Evolutionary conservation across 768 basidiomycete genomes (phyloP).

Genomic region (Rhizopogon sp.): DNA sequence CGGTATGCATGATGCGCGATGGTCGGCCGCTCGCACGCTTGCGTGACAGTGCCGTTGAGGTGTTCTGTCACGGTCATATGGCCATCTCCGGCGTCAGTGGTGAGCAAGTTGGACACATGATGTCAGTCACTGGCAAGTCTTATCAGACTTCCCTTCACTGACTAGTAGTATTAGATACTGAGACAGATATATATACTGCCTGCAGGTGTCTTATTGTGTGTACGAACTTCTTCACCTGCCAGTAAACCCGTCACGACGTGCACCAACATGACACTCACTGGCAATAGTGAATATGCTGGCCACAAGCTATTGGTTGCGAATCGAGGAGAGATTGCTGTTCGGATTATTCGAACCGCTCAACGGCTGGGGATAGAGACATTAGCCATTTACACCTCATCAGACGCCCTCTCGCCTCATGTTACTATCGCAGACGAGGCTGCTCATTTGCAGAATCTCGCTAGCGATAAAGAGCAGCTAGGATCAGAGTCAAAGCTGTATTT

Average conservation of each 20-base stretch:
- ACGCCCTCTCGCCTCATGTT: conserved; percentile 56
- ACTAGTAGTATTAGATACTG: neutral
- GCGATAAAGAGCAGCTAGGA: neutral
- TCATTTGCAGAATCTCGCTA: conserved; percentile 23
- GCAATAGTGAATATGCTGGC: conserved; percentile 10
- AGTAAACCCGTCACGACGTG: neutral
- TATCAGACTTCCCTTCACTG: neutral
- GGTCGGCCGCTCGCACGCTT: too few relatives aligned
- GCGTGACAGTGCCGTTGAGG: too few relatives aligned
- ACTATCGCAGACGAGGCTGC: conserved; percentile 47
- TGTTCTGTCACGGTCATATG: too few relatives aligned
- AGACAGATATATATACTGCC: neutral
- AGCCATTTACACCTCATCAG: conserved; percentile 56
- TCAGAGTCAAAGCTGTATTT: conserved; percentile 45
- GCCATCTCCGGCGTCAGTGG: too few relatives aligned
- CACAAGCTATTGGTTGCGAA: conserved; percentile 64
- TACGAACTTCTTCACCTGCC: too few relatives aligned
- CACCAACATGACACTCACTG: conserved; percentile 9
- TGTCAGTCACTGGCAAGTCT: neutral
- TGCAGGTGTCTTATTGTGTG: too few relatives aligned
- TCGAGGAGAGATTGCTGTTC: conserved; percentile 67
- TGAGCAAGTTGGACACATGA: too few relatives aligned
- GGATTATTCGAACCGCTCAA: conserved; percentile 54
- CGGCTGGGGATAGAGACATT: conserved; percentile 47
- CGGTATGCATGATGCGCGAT: too few relatives aligned